Percentiles rank a stretch among this genome's conserved stretches.
Evolutionary conservation across 768 basidiomycete genomes (phyloP).

Genomic region (Russula olivacea): DNA sequence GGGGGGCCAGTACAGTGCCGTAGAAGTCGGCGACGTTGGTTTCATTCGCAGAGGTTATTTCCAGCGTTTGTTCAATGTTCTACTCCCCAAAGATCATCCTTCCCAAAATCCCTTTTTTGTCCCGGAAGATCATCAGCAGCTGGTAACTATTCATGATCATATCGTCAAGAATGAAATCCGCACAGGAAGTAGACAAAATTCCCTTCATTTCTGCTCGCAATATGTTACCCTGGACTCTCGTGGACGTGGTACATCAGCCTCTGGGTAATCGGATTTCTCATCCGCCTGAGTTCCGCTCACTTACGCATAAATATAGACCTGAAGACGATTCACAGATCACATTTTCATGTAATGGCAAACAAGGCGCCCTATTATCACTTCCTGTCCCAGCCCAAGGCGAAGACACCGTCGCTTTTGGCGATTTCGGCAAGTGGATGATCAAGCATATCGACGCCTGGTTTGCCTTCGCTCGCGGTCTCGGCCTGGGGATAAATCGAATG

Average conservation of each 20-base stretch:
- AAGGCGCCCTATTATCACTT: neutral
- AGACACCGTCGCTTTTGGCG: neutral
- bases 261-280: neutral
- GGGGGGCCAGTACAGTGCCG: neutral
- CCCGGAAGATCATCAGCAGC: neutral
- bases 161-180: neutral
- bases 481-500: neutral
- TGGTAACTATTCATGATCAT: neutral
- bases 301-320: neutral
- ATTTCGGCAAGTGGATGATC: neutral
- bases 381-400: neutral
- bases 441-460: neutral
- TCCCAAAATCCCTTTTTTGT: neutral
- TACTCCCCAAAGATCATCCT: neutral
- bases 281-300: neutral
- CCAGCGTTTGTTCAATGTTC: neutral
- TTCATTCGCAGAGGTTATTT: neutral
- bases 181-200: neutral
- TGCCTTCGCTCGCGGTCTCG: neutral
- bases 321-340: neutral
- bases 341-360: neutral
- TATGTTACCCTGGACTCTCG: neutral
- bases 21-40: slow-evolving; percentile 1
- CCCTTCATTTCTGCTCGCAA: neutral
- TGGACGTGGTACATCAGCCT: neutral